These are phyloP conservation scores for Dalbergia oliveri DNA, from an alignment of 306 rosid genomes.

Conservation along the genomic window DNA sequence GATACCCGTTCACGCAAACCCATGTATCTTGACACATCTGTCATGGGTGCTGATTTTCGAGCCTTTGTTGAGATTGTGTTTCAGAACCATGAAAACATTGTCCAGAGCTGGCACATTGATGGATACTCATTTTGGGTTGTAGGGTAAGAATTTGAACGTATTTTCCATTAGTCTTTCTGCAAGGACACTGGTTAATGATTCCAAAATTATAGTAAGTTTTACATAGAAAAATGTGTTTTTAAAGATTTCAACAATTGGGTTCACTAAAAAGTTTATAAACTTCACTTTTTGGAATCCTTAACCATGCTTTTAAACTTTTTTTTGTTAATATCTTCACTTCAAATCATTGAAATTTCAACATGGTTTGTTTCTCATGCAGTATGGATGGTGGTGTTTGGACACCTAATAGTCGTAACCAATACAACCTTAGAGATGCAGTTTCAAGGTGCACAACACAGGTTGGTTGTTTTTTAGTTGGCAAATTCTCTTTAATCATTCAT, in stretches of 20 bases:
- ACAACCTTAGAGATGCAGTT: constrained; percentile 87
- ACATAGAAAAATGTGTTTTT: too few relatives aligned
- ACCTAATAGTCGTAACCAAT: constrained; percentile 68
- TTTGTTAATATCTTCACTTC: not conserved
- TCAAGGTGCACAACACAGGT: constrained; percentile 92
- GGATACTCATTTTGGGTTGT: constrained; percentile 97
- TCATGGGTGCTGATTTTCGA: constrained; percentile 86
- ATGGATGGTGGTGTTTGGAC: constrained; percentile 93
- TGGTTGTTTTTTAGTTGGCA: not conserved
- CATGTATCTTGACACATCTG: constrained; percentile 83
- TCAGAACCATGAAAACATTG: constrained; percentile 73
- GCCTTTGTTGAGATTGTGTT: constrained; percentile 86
- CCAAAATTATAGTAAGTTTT: too few relatives aligned
- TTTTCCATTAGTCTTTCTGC: not conserved
- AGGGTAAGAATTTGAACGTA: constrained; percentile 62
- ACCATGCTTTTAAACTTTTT: too few relatives aligned
- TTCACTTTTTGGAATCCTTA: too few relatives aligned
- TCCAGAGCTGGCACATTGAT: constrained; percentile 87
- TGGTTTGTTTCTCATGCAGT: constrained; percentile 55
- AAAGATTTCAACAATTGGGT: too few relatives aligned
- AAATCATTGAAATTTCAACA: not conserved
- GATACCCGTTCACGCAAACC: constrained; percentile 63
- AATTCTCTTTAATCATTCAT: not conserved
- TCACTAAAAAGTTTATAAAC: too few relatives aligned
- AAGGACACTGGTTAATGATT: too few relatives aligned